phyloP scores from a whole-genome alignment of 768 basidiomycete genomes.

The Chiua virens region DNA sequence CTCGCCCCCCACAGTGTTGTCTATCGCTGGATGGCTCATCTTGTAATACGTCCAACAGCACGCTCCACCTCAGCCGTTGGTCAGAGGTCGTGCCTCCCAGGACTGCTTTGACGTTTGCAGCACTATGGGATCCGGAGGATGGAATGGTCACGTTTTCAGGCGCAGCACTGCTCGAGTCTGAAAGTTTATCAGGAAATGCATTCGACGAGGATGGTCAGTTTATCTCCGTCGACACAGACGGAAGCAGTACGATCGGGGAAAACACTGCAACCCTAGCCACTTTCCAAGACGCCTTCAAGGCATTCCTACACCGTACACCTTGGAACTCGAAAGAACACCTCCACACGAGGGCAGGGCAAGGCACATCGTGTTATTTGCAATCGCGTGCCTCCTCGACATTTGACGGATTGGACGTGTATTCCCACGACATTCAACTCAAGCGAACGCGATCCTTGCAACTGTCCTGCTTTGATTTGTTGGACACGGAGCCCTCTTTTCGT shows the following conservation, averaged over 20 bases:
- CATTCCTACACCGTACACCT: slow-evolving; percentile 25
- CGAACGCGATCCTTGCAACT: slow-evolving; percentile 18
- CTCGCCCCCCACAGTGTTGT: slow-evolving; percentile 14
- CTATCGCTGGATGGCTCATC: slow-evolving; percentile 23
- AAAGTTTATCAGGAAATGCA: slow-evolving; percentile 11
- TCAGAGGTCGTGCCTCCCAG: slow-evolving; percentile 58
- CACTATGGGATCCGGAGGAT: slow-evolving; percentile 57
- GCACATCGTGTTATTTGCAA: slow-evolving; percentile 8
- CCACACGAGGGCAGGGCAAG: slow-evolving; percentile 8
- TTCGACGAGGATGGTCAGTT: slow-evolving; percentile 20
- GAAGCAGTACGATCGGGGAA: slow-evolving; percentile 11
- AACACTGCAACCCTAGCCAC: slow-evolving; percentile 21
- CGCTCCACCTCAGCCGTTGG: slow-evolving; percentile 41
- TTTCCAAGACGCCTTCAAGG: slow-evolving; percentile 32
- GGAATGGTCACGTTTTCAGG: slow-evolving; percentile 60
- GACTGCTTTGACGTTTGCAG: slow-evolving; percentile 56
- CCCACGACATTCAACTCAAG: slow-evolving; percentile 22
- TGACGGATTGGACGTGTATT: slow-evolving; percentile 32
- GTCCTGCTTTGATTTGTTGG: slow-evolving; percentile 21
- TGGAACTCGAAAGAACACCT: slow-evolving; percentile 22
- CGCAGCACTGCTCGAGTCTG: slow-evolving; percentile 41
- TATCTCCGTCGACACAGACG: slow-evolving; percentile 10
- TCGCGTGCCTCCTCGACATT: slow-evolving; percentile 31
- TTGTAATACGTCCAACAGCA: slow-evolving; percentile 7
- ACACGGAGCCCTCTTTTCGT: slow-evolving; percentile 18